These are phyloP conservation scores for Blastocystis sp. DNA, from an alignment of 352 stramenopile genomes.

Conservation along the genomic window DNA sequence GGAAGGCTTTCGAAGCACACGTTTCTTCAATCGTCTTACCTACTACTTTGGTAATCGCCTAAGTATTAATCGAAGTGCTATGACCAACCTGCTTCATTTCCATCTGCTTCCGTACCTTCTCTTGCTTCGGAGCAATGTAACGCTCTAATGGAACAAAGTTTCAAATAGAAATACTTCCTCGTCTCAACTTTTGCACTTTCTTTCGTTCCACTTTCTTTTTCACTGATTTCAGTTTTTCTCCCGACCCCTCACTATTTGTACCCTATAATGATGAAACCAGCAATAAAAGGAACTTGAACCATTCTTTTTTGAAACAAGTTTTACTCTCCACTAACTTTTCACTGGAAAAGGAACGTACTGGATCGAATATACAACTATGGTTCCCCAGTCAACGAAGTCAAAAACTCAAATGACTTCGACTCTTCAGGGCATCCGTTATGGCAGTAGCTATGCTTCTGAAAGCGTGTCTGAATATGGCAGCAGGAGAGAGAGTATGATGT, in stretches of 20 bases:
- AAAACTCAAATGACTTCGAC: background rate
- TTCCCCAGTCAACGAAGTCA: background rate
- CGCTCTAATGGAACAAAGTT: background rate
- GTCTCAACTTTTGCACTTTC: slow-evolving; percentile 15
- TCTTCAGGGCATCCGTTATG: background rate
- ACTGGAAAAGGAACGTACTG: background rate
- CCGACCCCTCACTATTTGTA: slow-evolving; percentile 1
- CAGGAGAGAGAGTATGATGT: background rate
- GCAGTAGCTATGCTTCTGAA: background rate
- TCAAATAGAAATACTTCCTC: background rate
- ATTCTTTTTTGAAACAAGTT: background rate
- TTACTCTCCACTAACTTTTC: background rate
- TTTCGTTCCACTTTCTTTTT: background rate
- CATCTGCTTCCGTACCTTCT: slow-evolving; percentile 22
- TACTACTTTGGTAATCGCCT: slow-evolving; percentile 56
- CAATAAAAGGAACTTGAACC: slow-evolving; percentile 22
- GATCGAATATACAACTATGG: background rate
- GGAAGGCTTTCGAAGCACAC: slow-evolving; percentile 42
- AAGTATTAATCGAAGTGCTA: background rate
- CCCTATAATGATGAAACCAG: background rate
- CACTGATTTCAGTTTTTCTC: slow-evolving; percentile 10
- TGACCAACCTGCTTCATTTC: background rate
- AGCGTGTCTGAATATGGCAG: background rate
- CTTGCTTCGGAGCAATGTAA: slow-evolving; percentile 40
- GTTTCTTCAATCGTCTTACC: slow-evolving; percentile 51